These are phyloP conservation scores for Polyplosphaeria fusca DNA, from an alignment of 495 filamentous ascomycete genomes.

Conservation along the genomic window DNA sequence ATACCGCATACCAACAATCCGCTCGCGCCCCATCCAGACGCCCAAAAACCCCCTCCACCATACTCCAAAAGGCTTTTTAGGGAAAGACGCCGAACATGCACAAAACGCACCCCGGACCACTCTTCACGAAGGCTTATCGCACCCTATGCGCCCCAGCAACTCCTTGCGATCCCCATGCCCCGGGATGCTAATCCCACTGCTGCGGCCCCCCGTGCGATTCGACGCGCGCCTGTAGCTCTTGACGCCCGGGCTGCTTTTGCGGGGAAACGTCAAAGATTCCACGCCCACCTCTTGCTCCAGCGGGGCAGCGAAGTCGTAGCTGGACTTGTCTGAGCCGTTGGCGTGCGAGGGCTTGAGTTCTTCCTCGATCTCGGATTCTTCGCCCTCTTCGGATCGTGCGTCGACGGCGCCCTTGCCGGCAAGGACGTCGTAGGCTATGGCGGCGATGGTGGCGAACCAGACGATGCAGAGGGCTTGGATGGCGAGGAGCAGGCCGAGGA, in stretches of 20 bases:
- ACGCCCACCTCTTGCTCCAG: slow-evolving; percentile 66
- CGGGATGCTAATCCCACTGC: slow-evolving; percentile 38
- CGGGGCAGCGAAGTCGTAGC: slow-evolving; percentile 41
- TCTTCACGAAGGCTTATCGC: slow-evolving; percentile 38
- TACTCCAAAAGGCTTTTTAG: too few species aligned
- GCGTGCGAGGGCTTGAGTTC: slow-evolving; percentile 2
- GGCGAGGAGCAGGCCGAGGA: slow-evolving; percentile 70
- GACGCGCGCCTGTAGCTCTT: slow-evolving; percentile 8
- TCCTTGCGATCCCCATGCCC: slow-evolving; percentile 41
- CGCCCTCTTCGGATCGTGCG: slow-evolving; percentile 75
- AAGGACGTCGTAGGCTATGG: slow-evolving; percentile 72
- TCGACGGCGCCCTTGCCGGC: slow-evolving; percentile 79
- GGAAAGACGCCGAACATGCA: too few species aligned
- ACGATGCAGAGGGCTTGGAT: slow-evolving; percentile 78
- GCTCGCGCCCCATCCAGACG: too few species aligned
- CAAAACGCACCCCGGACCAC: too few species aligned
- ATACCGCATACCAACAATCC: too few species aligned
- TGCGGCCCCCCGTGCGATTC: slow-evolving; percentile 8
- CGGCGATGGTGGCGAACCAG: slow-evolving; percentile 87
- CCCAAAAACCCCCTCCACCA: too few species aligned
- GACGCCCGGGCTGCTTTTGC: slow-evolving; percentile 26
- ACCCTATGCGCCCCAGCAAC: slow-evolving; percentile 40
- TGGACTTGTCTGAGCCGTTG: slow-evolving; percentile 30
- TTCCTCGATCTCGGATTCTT: slow-evolving; percentile 49
- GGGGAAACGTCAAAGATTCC: slow-evolving; percentile 41